A percentile compares a stretch with the other conserved stretches of the same genome.
phyloP scores from a whole-genome alignment of 805 yeast genomes.

The Metschnikowia santaceciliae region DNA sequence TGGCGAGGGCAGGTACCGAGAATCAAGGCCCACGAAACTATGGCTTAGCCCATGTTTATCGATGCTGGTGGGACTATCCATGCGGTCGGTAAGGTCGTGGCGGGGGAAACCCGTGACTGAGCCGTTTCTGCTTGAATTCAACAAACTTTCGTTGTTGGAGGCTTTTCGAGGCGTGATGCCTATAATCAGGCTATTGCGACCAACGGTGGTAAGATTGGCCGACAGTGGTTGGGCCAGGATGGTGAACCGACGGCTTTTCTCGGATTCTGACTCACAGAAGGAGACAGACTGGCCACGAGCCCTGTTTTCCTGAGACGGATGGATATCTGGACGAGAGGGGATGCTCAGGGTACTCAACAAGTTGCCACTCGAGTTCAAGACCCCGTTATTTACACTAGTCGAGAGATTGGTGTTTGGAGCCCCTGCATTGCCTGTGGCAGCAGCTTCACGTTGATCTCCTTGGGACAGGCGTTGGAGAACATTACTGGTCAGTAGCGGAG shows the following conservation, averaged over 20 bases:
- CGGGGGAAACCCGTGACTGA: slow-evolving; percentile 10
- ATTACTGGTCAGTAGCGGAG: slow-evolving; percentile 1
- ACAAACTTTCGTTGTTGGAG: slow-evolving; percentile 9
- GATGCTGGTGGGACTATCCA: slow-evolving; percentile 8
- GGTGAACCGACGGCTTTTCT: slow-evolving; percentile 38
- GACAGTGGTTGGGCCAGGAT: slow-evolving; percentile 42
- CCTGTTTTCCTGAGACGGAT: slow-evolving; percentile 7
- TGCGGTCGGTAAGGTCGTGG: slow-evolving; percentile 6
- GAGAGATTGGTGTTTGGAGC: neutral
- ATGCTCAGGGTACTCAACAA: neutral
- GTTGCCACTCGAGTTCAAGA: neutral
- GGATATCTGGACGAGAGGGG: slow-evolving; percentile 1
- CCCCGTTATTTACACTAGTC: neutral
- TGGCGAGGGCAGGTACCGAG: slow-evolving; percentile 11
- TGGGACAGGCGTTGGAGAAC: slow-evolving; percentile 1
- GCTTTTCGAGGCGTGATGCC: slow-evolving; percentile 10
- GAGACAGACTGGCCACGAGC: slow-evolving; percentile 24
- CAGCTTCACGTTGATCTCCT: neutral
- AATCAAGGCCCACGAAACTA: slow-evolving; percentile 1
- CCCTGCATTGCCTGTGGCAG: neutral
- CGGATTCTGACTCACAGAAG: slow-evolving; percentile 34
- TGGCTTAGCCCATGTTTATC: slow-evolving; percentile 2
- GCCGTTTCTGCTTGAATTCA: slow-evolving; percentile 7
- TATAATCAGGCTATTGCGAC: slow-evolving; percentile 10
- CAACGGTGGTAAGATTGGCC: slow-evolving; percentile 18